These are phyloP conservation scores for Umbilicaria muhlenbergii DNA, from an alignment of 495 filamentous ascomycete species.

Conservation along the genomic window DNA sequence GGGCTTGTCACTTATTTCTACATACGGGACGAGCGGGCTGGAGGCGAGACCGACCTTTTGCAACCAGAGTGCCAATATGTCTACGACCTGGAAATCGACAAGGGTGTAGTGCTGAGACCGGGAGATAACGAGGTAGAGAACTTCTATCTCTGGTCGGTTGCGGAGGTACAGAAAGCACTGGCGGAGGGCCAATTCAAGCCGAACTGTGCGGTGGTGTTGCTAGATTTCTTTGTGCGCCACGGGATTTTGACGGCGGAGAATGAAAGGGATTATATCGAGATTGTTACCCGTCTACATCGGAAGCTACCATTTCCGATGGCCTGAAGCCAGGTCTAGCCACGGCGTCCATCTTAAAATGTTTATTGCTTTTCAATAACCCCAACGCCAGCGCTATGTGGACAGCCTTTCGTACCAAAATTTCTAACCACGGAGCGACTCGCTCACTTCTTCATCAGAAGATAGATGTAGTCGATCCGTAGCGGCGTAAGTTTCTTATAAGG, in stretches of 20 bases:
- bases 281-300: slow-evolving; percentile 61
- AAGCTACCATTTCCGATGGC: slow-evolving; percentile 64
- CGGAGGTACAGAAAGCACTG: slow-evolving; percentile 57
- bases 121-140: slow-evolving; percentile 78
- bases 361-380: slow-evolving; percentile 14
- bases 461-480: slow-evolving; percentile 80
- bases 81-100: slow-evolving; percentile 70
- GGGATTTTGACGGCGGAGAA: slow-evolving; percentile 69
- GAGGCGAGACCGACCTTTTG: slow-evolving; percentile 72
- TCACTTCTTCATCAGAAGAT: slow-evolving; percentile 85
- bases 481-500: slow-evolving; percentile 93
- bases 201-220: slow-evolving; percentile 69
- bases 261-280: slow-evolving; percentile 67
- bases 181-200: slow-evolving; percentile 73
- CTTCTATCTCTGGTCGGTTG: slow-evolving; percentile 62
- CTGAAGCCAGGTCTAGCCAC: slow-evolving; percentile 5
- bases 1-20: slow-evolving; percentile 81
- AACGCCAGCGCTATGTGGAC: slow-evolving; percentile 17
- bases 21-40: slow-evolving; percentile 58
- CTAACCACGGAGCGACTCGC: background rate
- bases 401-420: background rate
- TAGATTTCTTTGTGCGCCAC: slow-evolving; percentile 86
- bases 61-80: slow-evolving; percentile 89
- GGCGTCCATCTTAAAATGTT: slow-evolving; percentile 14
- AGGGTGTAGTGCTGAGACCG: slow-evolving; percentile 51